Evolutionary conservation across 2,329 filamentous ascomycete genomes (phyloP).

Genomic region (Penicillium sp.): DNA sequence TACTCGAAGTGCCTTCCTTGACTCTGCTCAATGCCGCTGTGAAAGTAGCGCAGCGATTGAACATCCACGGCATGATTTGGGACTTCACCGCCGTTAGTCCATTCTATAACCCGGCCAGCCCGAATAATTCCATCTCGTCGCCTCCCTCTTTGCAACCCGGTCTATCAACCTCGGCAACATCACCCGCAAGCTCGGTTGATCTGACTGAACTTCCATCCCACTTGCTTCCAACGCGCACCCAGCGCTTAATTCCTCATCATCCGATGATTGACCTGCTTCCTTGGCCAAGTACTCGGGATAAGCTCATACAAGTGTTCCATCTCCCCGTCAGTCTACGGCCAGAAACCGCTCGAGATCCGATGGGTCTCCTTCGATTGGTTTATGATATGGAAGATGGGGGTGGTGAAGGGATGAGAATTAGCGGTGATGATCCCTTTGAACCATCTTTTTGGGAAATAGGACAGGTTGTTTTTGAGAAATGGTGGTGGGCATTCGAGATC

Average conservation of each 20-base stretch:
- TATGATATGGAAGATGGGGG: conserved; percentile 64
- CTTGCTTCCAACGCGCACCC: conserved; percentile 59
- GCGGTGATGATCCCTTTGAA: conserved; percentile 58
- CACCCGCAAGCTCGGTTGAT: conserved; percentile 23
- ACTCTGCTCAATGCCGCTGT: conserved; percentile 55
- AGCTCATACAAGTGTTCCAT: conserved; percentile 59
- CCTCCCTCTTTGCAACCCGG: conserved; percentile 12
- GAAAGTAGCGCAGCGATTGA: conserved; percentile 57
- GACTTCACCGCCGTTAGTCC: conserved; percentile 55
- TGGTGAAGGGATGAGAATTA: conserved; percentile 59
- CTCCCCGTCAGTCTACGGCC: conserved; percentile 59
- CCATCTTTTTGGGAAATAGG: conserved; percentile 63
- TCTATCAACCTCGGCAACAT: conserved; percentile 37
- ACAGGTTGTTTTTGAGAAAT: conserved; percentile 63
- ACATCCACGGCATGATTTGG: conserved; percentile 54
- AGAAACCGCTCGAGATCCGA: conserved; percentile 52
- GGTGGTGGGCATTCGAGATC: conserved; percentile 67
- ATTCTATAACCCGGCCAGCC: conserved; percentile 46
- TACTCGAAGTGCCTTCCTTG: conserved; percentile 57
- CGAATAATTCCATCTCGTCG: conserved; percentile 18
- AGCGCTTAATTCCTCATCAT: conserved; percentile 61
- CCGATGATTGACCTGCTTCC: conserved; percentile 64
- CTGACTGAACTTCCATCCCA: conserved; percentile 51
- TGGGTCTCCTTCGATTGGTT: conserved; percentile 59
- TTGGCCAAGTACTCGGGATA: conserved; percentile 62